phyloP scores from a whole-genome alignment of 208 protist species.

The Trypanosoma theileri region DNA sequence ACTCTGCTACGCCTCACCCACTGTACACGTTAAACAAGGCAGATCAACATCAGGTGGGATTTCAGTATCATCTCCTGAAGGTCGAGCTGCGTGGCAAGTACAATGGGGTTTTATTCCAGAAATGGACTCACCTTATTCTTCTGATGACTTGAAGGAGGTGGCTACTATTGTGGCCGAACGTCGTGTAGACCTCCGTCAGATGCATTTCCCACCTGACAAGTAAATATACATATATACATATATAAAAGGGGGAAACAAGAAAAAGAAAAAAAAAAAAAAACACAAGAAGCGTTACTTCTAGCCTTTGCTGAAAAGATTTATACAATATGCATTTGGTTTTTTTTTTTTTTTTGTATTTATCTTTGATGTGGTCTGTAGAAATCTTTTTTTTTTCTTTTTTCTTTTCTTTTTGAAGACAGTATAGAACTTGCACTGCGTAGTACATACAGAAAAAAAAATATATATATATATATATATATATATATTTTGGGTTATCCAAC shows the following conservation, averaged over 20 bases:
- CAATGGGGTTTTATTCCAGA: conserved; percentile 84
- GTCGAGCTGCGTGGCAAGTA: conserved; percentile 58
- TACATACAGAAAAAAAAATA: background rate
- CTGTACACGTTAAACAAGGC: conserved; percentile 25
- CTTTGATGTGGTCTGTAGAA: too few relatives aligned
- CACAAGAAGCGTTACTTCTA: background rate
- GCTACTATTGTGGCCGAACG: conserved; percentile 68
- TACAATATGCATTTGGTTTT: conserved; percentile 1
- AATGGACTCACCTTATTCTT: conserved; percentile 60
- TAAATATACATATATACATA: background rate
- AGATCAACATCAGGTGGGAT: conserved; percentile 15
- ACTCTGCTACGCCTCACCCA: conserved; percentile 68
- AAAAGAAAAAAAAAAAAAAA: conserved; percentile 17
- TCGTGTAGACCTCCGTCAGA: conserved; percentile 56
- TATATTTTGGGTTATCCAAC: background rate
- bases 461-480: conserved; percentile 10
- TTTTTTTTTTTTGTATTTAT: background rate
- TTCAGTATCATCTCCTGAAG: conserved; percentile 47
- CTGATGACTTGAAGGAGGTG: conserved; percentile 64
- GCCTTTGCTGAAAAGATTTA: background rate
- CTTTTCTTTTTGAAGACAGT: background rate
- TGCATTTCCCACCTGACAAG: conserved; percentile 23
- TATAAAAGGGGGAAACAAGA: background rate
- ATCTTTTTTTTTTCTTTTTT: conserved; percentile 1
- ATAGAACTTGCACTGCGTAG: background rate